These are phyloP conservation scores for Coemansia sp. DNA, from an alignment of 192 early-diverging fungal species.

Conservation along the genomic window DNA sequence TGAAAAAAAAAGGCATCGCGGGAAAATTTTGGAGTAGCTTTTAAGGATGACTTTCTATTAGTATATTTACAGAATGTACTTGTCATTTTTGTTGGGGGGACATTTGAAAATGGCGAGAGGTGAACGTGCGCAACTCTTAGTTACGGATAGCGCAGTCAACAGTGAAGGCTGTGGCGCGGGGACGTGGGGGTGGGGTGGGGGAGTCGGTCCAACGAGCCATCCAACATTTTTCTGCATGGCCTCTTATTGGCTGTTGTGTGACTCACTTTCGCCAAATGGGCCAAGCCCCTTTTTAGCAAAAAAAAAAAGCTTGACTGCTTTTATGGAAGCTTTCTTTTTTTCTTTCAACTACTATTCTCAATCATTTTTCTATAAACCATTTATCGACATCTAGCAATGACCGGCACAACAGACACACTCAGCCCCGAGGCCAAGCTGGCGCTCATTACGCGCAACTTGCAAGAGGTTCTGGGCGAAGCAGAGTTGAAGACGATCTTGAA, in stretches of 20 bases:
- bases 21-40: no score
- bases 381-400: conserved; percentile 22
- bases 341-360: background rate
- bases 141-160: conserved; percentile 2
- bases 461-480: conserved; percentile 90
- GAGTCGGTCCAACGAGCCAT: background rate
- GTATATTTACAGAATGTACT: background rate
- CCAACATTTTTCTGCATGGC: background rate
- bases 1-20: no score
- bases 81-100: no score
- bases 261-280: background rate
- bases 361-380: conserved; percentile 2
- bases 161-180: background rate
- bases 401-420: conserved; percentile 12
- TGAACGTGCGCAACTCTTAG: background rate
- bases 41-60: background rate
- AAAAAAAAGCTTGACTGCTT: background rate
- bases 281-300: background rate
- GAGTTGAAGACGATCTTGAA: conserved; percentile 82
- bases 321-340: conserved; percentile 3
- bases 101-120: background rate
- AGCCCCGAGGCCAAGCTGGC: conserved; percentile 68
- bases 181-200: background rate
- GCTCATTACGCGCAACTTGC: conserved; percentile 91
- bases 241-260: background rate